These are phyloP conservation scores for Amaranthus tricolor DNA, from an alignment of 179 eudicot species.

Conservation along the genomic window DNA sequence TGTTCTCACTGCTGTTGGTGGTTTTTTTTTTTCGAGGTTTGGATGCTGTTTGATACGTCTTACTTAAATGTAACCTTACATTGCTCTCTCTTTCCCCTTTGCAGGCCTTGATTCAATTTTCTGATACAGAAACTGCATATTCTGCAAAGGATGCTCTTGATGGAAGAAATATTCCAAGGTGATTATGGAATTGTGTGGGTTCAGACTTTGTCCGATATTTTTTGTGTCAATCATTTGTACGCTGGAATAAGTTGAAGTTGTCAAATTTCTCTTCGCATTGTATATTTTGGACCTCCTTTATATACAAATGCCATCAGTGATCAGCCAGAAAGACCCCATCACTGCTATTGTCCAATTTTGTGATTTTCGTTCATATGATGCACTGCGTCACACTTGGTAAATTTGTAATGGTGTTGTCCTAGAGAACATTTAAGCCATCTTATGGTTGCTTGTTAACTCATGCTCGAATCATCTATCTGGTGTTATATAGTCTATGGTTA, in stretches of 20 bases:
- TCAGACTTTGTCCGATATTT: conserved; percentile 30
- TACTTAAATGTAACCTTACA: conserved; percentile 5
- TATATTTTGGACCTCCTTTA: conserved; percentile 5
- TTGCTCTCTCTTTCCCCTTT: conserved; percentile 10
- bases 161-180: conserved; percentile 99
- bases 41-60: background rate
- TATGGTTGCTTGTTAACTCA: background rate
- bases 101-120: conserved; percentile 96
- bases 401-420: background rate
- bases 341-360: background rate
- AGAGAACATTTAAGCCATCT: background rate
- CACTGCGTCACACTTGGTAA: background rate
- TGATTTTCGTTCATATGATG: background rate
- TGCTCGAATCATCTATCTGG: background rate
- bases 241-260: conserved; percentile 44
- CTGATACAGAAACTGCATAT: conserved; percentile 87
- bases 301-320: background rate
- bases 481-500: background rate
- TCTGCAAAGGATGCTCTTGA: conserved; percentile 95
- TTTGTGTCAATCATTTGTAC: conserved; percentile 37
- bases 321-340: background rate
- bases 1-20: conserved; percentile 1
- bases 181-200: conserved; percentile 46
- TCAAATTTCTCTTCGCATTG: conserved; percentile 33
- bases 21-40: background rate